phyloP scores from a whole-genome alignment of 129 eudicot genomes.

The Pittosporum tobira region DNA sequence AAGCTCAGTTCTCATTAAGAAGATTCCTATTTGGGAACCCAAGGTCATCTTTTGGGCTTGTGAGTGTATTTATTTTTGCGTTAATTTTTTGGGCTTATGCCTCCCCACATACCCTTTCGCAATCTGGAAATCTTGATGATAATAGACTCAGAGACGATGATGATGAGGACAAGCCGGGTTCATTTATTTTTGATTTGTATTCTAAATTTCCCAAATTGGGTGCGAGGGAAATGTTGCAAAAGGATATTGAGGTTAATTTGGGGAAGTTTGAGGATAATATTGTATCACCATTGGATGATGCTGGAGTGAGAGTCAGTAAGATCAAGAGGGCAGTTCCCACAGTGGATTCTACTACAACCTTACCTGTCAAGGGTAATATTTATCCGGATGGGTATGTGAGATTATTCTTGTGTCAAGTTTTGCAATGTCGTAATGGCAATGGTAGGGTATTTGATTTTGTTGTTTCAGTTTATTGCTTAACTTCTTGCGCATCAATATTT shows the following conservation, averaged over 20 bases:
- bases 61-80: constrained; percentile 34
- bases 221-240: constrained; percentile 7
- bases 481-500: neutral
- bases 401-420: neutral
- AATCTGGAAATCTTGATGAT: constrained; percentile 7
- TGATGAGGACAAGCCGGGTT: constrained; percentile 25
- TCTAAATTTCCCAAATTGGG: constrained; percentile 45
- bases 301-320: constrained; percentile 28
- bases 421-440: neutral
- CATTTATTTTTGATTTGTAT: constrained; percentile 52
- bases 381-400: constrained; percentile 56
- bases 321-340: constrained; percentile 13
- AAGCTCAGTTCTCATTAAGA: constrained; percentile 10
- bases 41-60: constrained; percentile 20
- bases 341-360: constrained; percentile 27
- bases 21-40: constrained; percentile 15
- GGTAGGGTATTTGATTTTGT: neutral
- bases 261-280: constrained; percentile 42
- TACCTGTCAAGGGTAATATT: constrained; percentile 50
- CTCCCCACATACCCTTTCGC: constrained; percentile 20
- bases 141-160: constrained; percentile 19
- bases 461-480: too few species aligned
- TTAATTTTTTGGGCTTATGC: constrained; percentile 25
- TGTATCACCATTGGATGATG: constrained; percentile 26
- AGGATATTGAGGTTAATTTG: constrained; percentile 57